Base-by-base conservation (phyloP, 345 rosid genomes). In the Arabis alpina region DNA sequence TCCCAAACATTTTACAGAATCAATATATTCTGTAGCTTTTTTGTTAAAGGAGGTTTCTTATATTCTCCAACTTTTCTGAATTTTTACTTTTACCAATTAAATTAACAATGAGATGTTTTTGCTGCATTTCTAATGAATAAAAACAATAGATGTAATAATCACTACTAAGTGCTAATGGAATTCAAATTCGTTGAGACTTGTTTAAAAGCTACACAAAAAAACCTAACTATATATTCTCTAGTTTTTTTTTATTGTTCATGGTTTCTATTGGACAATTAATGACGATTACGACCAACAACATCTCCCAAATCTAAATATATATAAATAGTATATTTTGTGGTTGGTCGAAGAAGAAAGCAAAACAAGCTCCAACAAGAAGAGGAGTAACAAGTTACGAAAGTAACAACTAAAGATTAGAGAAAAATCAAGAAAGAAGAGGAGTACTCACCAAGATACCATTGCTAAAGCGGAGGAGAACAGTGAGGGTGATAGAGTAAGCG, bases 391-490 rank as follows among this genome's bases (percentile, higher is more conserved):
- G 23, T 19, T 19, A 19, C 0, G 23, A 19, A 19, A 19, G 23
- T 19, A 32, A 32, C 6, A 32, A 32, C 5, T 32, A 32, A 30
- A 6, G 8, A 5, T 32, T 5, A 32, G 36, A 32, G 6, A 32
- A 32, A 51, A 25, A 4, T 28, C 32, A 51, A 27, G 10, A 52
- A 23, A 27, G 55, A 41, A 62, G 71, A 66, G 25, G 23, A 32
- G 28, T 0, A 34, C 82, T 23, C 52, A 86, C 93, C 88, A 87
- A 76, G 42, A 91, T 16, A 8, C 97, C 97, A 50, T 79, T 84
- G 30, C 79, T 81, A 23, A 91, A 87, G 61, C 96, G 77, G 47
- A 91, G 34, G 61, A 88, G 85, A 19, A 87, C 85, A 2, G 96
- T 82, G 78, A 74, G 64, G 8, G 81, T 83, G 15, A 88, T 83